Base-by-base conservation (phyloP, 2,329 filamentous ascomycete genomes). In the Pseudogymnoascus sp. region DNA sequence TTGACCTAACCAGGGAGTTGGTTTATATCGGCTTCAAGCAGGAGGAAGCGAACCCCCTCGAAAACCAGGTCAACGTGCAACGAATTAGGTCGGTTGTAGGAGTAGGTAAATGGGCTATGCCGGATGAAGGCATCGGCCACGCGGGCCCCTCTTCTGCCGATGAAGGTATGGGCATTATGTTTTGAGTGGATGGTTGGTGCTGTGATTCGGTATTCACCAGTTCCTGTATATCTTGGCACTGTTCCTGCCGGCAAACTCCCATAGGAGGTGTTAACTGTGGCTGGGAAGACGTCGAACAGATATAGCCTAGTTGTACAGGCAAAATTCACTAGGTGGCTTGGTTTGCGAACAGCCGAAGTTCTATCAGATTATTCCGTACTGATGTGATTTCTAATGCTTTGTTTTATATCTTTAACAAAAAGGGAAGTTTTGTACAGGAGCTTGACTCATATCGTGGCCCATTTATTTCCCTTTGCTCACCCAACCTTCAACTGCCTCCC, bases 401-500 rank as follows among this genome's bases (percentile, higher is more conserved):
- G 16, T 33, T 33, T 56, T 56, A 56, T 56, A 33, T 56, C 50
- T 56, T 56, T 33, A 56, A 56, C 50, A 33, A 33, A 31, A 56
- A 61, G 38, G 35, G 59, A 61, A 61, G 38, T 61, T 40, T 61
- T 61, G 33, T 61, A 61, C 59, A 61, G 38, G 7, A 19, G 19
- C 38, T 26, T 33, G n/a, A 26, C 33, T 61, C 38, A 61, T 38
- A 40, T 33, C 29, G 29, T 16, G 21, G 26, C 50, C 40, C 35
- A 21, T 62, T 69, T 65, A 74, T 70, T 73, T 73, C 13, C 91
- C 93, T 82, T 96, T 93, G 80, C 86, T 91, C 62, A 97, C 90
- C 91, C 93, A 95, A 66, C 86, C 86, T 81, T 97, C 92, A 64
- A 97, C 79, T 60, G 83, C 82, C 76, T 93, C 88, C 70, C 92